A percentile compares a stretch with the other conserved stretches of the same genome.
These are phyloP conservation scores for Aspergillus candidus DNA, from an alignment of 2,329 filamentous ascomycete species.

Conservation along the genomic window DNA sequence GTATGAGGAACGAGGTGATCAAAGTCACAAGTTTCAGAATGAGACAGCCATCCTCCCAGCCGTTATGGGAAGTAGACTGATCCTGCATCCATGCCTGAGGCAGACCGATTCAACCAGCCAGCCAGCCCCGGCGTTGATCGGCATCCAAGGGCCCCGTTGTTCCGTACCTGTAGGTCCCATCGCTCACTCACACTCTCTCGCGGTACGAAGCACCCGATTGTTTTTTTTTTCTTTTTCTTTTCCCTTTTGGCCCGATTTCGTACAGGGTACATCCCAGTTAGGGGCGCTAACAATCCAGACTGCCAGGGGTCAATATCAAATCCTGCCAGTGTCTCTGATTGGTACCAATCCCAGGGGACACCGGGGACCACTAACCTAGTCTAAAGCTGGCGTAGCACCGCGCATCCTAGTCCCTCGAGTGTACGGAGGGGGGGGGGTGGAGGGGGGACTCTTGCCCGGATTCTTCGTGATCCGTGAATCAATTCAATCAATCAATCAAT, in stretches of 20 bases:
- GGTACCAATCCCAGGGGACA: constrained; percentile 13
- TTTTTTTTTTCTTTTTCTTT: background rate
- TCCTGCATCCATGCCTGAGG: no score
- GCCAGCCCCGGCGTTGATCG: no score
- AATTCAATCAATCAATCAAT: constrained; percentile 8
- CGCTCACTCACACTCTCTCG: no score
- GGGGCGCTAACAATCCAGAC: constrained; percentile 10
- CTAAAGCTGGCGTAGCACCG: constrained; percentile 19
- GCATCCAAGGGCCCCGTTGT: no score
- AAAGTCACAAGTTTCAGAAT: no score
- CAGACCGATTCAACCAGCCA: no score
- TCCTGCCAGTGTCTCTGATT: constrained; percentile 26
- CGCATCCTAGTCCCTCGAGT: constrained; percentile 19
- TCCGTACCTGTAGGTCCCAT: no score
- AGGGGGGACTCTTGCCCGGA: no score
- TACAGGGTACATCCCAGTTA: constrained; percentile 24
- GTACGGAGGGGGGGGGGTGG: constrained; percentile 5
- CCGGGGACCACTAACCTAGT: constrained; percentile 13
- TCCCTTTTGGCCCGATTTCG: constrained; percentile 7
- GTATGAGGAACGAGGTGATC: no score
- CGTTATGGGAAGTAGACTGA: no score
- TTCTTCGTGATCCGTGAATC: constrained; percentile 14
- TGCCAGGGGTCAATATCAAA: constrained; percentile 32
- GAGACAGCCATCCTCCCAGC: no score
- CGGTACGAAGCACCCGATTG: no score